Base-by-base conservation (phyloP, 1,284 basidiomycete genomes). In the Takashimella koratensis region DNA sequence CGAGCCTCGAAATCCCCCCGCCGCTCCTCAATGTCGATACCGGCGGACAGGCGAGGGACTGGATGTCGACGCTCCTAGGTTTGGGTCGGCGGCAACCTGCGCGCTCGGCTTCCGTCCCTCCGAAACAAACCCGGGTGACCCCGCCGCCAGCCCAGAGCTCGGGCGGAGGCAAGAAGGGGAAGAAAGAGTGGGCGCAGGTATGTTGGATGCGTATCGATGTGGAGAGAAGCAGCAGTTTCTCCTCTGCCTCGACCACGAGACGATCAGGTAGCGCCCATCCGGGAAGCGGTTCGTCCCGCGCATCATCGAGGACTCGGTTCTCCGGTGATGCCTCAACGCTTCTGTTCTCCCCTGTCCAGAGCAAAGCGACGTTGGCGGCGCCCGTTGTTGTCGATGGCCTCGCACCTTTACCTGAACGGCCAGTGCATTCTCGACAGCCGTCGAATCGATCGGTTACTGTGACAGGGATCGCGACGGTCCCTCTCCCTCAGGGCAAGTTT, bases 91-190 rank as follows among this genome's bases (percentile, higher is more conserved):
- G 53, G 19, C 21, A 54, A 2, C 40, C 60, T 6, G 41, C 57
- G 3, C 54, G 66, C 4, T 65, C 63, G 2, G 57, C 56, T 8
- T 64, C 62, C 1, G 57, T 64, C 0, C 65, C 67, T 0, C 60
- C 67, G 3, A 27, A 60, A 58, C 41, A 39, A 43, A 43, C 39
- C 26, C 20, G 39, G 39, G 45, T 53, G 13, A 24, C 57, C 5
- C 24, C 53, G 5, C 13, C 48, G 5, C 30, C 63, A 39, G 27
- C 56, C 42, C 48, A 41, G 44, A 46, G 40, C 19, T 23, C 19
- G 2, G n/a, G 13, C 8, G 5, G 23, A 16, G 39, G 40, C 22
- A n/a, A 42, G 21, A 52, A 48, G 13, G 50, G 57, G 19, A 60
- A 60, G 43, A 45, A 52, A 21, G 49, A 25, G 1, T 60, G 58